These are phyloP conservation scores for Globisporangium echinulatum DNA, from an alignment of 352 stramenopile genomes.

Conservation along the genomic window DNA sequence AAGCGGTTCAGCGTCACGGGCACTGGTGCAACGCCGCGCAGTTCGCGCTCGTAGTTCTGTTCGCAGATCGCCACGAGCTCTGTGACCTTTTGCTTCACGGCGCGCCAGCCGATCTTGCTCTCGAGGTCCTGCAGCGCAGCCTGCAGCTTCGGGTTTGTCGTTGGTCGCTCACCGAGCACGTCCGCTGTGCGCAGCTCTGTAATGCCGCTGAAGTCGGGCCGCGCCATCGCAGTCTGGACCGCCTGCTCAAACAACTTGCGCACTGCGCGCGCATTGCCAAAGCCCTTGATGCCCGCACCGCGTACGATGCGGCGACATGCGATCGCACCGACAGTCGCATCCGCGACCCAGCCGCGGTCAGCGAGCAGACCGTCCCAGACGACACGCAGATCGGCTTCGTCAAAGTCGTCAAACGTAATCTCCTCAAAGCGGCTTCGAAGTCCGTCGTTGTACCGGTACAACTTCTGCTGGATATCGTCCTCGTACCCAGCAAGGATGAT, in stretches of 20 bases:
- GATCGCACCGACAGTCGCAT: constrained; percentile 44
- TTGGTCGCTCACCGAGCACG: constrained; percentile 73
- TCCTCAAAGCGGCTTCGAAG: constrained; percentile 87
- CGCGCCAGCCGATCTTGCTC: constrained; percentile 66
- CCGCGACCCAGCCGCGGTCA: constrained; percentile 40
- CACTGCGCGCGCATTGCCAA: constrained; percentile 83
- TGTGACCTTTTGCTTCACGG: constrained; percentile 71
- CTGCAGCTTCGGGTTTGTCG: constrained; percentile 65
- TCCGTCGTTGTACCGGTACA: constrained; percentile 83
- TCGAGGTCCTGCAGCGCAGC: constrained; percentile 50
- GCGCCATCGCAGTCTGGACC: constrained; percentile 47
- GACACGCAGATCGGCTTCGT: constrained; percentile 73
- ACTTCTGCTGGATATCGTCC: constrained; percentile 85
- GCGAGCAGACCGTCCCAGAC: constrained; percentile 57
- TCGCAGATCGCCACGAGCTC: constrained; percentile 73
- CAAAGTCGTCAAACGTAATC: constrained; percentile 89
- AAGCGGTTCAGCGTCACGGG: constrained; percentile 72
- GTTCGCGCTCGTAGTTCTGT: constrained; percentile 79
- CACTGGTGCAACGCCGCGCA: constrained; percentile 56
- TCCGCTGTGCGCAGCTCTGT: constrained; percentile 56
- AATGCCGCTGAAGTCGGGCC: constrained; percentile 54
- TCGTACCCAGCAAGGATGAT: constrained; percentile 89
- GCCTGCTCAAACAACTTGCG: constrained; percentile 71
- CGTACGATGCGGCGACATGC: constrained; percentile 60
- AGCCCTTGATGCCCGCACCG: constrained; percentile 65